Evolutionary conservation across 306 rosid species (phyloP).

Genomic region (Vigna nakashimae): DNA sequence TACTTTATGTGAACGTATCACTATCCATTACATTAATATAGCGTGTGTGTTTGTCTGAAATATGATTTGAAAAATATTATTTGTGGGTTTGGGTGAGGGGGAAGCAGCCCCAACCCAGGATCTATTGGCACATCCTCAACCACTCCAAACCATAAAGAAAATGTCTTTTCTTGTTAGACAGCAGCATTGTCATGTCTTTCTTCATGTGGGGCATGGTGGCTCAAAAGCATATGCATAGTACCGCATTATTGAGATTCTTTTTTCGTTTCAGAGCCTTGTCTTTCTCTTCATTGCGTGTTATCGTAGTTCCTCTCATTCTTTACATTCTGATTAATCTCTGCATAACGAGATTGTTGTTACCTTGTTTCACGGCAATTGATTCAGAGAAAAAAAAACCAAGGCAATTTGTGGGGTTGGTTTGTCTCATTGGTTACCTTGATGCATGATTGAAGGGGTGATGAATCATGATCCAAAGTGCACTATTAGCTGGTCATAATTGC

Average conservation of each 20-base stretch:
- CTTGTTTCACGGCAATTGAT: not conserved
- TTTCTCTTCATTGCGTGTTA: slow-evolving; percentile 27
- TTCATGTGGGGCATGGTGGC: slow-evolving; percentile 42
- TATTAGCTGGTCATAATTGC: not conserved
- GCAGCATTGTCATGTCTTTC: slow-evolving; percentile 11
- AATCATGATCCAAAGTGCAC: slow-evolving; percentile 4
- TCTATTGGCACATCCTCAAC: slow-evolving; percentile 37
- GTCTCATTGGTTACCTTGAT: slow-evolving; percentile 29
- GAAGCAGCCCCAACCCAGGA: slow-evolving; percentile 9
- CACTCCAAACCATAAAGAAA: slow-evolving; percentile 24
- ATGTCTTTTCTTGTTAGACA: not conserved
- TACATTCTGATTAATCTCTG: not conserved
- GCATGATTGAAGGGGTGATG: slow-evolving; percentile 1
- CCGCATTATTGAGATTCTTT: slow-evolving; percentile 33
- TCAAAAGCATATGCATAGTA: slow-evolving; percentile 41
- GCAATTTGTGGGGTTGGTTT: slow-evolving; percentile 14
- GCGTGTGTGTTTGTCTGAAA: not conserved
- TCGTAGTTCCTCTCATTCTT: not conserved
- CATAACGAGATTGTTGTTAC: not conserved
- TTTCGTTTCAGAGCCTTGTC: slow-evolving; percentile 30
- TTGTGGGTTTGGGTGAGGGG: slow-evolving; percentile 25
- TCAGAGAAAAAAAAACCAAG: not conserved
- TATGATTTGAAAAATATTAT: not conserved
- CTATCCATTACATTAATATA: not conserved
- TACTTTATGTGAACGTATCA: slow-evolving; percentile 12